phyloP scores from a whole-genome alignment of 2,329 filamentous ascomycete genomes.

The Penicillium sp. region DNA sequence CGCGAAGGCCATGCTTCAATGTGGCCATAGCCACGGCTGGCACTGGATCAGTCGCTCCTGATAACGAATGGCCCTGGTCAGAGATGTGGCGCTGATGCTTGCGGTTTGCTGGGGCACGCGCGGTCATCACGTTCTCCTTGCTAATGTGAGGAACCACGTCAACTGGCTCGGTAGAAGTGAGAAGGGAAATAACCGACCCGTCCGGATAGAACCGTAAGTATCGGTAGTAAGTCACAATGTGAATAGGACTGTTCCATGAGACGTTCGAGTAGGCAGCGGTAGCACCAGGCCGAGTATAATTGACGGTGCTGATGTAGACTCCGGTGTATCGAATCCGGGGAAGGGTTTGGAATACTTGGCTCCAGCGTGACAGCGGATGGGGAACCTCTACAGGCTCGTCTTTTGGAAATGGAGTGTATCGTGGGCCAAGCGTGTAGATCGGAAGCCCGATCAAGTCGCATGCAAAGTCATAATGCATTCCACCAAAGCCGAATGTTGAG shows the following conservation, averaged over 20 bases:
- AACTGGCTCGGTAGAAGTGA: conserved; percentile 78
- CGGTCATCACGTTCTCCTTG: conserved; percentile 62
- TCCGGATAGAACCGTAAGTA: conserved; percentile 95
- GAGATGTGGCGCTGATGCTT: conserved; percentile 43
- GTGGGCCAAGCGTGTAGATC: conserved; percentile 32
- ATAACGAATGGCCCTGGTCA: conserved; percentile 39
- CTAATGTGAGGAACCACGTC: conserved; percentile 85
- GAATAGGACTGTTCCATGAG: conserved; percentile 79
- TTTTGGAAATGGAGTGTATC: conserved; percentile 40
- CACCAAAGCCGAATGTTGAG: conserved; percentile 72
- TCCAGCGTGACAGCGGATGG: conserved; percentile 53
- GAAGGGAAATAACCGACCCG: conserved; percentile 76
- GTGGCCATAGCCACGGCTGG: conserved; percentile 50
- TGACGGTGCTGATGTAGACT: conserved; percentile 94
- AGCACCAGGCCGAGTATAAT: conserved; percentile 84
- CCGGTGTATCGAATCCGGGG: conserved; percentile 92
- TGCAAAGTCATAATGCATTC: conserved; percentile 80
- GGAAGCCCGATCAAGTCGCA: conserved; percentile 57
- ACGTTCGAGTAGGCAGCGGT: conserved; percentile 65
- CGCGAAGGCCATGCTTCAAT: conserved; percentile 68
- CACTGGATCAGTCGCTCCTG: conserved; percentile 32
- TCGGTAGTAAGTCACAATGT: conserved; percentile 97
- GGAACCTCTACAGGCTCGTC: conserved; percentile 34
- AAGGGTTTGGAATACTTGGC: conserved; percentile 73
- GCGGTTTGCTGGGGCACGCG: conserved; percentile 32